Evolutionary conservation across 257 asterid genomes (phyloP).

Genomic region (Solanum clarkiae): DNA sequence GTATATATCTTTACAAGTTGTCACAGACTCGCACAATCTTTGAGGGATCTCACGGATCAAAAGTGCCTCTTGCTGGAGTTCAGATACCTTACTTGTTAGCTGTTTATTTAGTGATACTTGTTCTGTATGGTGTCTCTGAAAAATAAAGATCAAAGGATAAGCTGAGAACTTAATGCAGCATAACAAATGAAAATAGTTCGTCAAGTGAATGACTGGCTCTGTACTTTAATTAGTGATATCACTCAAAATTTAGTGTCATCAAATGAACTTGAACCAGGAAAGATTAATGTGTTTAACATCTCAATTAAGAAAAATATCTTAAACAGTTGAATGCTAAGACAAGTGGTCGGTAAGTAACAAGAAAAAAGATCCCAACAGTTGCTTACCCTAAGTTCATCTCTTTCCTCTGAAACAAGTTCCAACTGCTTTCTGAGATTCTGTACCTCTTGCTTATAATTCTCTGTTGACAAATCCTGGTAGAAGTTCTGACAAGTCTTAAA

Average conservation of each 20-base stretch:
- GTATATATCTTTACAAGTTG: conserved; percentile 51
- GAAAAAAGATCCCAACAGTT: background rate
- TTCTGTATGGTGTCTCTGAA: conserved; percentile 44
- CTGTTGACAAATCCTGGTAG: conserved; percentile 45
- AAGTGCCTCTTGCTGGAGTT: conserved; percentile 47
- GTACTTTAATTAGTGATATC: background rate
- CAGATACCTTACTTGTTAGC: conserved; percentile 40
- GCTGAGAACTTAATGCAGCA: background rate
- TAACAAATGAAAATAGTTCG: background rate
- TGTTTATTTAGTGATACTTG: conserved; percentile 40
- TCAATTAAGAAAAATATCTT: background rate
- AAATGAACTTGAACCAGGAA: background rate
- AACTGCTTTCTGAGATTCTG: conserved; percentile 55
- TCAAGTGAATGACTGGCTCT: background rate
- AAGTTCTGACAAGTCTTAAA: background rate
- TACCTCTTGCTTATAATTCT: conserved; percentile 46
- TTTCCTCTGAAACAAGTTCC: conserved; percentile 49
- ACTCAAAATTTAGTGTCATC: background rate
- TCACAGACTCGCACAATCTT: conserved; percentile 38
- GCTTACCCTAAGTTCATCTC: conserved; percentile 74
- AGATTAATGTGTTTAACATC: background rate
- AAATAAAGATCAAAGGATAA: conserved; percentile 10
- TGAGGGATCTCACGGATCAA: conserved; percentile 40
- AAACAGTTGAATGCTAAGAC: background rate
- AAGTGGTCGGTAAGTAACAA: background rate